phyloP scores from a whole-genome alignment of 225 moss, liverwort and hornwort species.

The Physcomitrellopsis africana region DNA sequence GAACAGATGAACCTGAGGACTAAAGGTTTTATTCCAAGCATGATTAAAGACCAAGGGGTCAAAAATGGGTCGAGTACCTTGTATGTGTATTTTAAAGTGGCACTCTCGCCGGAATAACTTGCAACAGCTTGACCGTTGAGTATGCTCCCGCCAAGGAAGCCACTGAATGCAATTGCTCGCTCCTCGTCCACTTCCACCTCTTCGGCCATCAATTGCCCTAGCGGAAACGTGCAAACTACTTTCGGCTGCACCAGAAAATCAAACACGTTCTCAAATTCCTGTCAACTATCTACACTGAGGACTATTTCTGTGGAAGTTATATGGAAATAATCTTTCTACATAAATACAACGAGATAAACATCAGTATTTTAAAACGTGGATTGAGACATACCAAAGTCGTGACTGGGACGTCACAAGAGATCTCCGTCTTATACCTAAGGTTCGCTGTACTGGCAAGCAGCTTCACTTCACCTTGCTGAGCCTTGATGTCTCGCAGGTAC shows the following conservation, averaged over 20 bases:
- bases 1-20: background rate
- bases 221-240: conserved; percentile 71
- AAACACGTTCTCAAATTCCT: background rate
- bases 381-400: conserved; percentile 64
- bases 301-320: background rate
- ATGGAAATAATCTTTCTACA: background rate
- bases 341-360: background rate
- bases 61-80: conserved; percentile 55
- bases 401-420: conserved; percentile 65
- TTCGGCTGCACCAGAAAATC: conserved; percentile 61
- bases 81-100: conserved; percentile 80
- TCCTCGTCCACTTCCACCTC: conserved; percentile 79
- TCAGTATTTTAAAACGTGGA: too few relatives aligned
- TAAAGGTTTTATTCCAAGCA: too few relatives aligned
- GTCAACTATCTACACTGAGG: background rate
- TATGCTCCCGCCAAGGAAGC: conserved; percentile 67
- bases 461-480: conserved; percentile 84
- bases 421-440: conserved; percentile 64
- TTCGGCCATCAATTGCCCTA: conserved; percentile 79
- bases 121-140: conserved; percentile 78
- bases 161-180: conserved; percentile 76
- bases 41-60: too few relatives aligned
- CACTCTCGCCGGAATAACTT: conserved; percentile 73
- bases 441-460: conserved; percentile 62
- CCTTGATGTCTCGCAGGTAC: conserved; percentile 85